These are phyloP conservation scores for Blastobotrys illinoisensis DNA, from an alignment of 1,139 yeast genomes.

Conservation along the genomic window DNA sequence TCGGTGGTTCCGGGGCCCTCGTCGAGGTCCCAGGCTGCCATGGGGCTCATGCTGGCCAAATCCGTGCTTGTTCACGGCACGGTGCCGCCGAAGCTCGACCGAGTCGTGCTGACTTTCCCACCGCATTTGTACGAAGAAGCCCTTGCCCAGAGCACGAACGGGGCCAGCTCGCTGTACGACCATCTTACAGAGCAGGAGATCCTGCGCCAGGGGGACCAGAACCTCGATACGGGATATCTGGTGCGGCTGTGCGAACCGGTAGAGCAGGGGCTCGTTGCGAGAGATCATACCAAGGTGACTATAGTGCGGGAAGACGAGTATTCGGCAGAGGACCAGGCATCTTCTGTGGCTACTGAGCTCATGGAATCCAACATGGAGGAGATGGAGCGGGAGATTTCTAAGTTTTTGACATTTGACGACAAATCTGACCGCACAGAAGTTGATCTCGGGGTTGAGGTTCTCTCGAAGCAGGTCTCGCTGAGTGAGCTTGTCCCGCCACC, in stretches of 20 bases:
- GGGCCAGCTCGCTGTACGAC: neutral
- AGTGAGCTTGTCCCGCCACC: constrained; percentile 28
- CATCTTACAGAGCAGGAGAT: constrained; percentile 12
- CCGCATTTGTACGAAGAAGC: constrained; percentile 20
- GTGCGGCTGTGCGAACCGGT: constrained; percentile 67
- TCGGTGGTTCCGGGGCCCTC: constrained; percentile 17
- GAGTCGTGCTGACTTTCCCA: constrained; percentile 23
- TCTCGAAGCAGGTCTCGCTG: constrained; percentile 20
- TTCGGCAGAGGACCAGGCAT: neutral
- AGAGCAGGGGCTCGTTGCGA: constrained; percentile 53
- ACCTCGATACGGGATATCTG: constrained; percentile 20
- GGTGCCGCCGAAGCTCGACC: constrained; percentile 19
- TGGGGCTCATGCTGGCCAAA: constrained; percentile 12
- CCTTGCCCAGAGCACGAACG: constrained; percentile 11
- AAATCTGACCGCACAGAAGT: constrained; percentile 13
- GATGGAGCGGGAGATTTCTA: constrained; percentile 25
- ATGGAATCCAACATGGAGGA: constrained; percentile 12
- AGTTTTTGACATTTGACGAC: constrained; percentile 21
- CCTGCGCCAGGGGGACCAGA: constrained; percentile 28
- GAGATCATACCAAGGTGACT: constrained; percentile 44
- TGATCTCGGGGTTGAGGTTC: constrained; percentile 19
- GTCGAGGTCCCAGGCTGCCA: constrained; percentile 5
- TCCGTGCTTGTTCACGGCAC: constrained; percentile 18
- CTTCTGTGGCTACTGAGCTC: constrained; percentile 7
- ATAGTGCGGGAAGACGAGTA: constrained; percentile 40